Conservation (phyloP, 2,329 filamentous ascomycete species). For the Diplodia mutila region DNA sequence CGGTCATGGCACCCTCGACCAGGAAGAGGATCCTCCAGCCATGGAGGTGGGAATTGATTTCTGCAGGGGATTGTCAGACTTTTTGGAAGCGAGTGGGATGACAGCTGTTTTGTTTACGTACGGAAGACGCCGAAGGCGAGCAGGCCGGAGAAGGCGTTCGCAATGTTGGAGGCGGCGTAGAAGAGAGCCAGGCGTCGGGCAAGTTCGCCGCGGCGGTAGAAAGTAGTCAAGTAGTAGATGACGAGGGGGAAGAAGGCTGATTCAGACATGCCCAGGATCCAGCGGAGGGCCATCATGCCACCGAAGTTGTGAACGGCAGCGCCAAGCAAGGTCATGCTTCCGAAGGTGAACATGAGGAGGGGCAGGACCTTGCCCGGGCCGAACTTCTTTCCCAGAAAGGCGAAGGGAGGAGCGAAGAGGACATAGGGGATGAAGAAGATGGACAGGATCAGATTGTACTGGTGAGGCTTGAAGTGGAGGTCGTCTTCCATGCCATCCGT, state of each 20-base stretch:
- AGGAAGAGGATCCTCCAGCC: slow-evolving; percentile 70
- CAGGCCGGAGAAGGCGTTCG: slow-evolving; percentile 66
- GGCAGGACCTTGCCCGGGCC: slow-evolving; percentile 67
- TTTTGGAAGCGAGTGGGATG: no score
- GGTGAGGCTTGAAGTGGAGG: slow-evolving; percentile 62
- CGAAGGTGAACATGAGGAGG: slow-evolving; percentile 70
- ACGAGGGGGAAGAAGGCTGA: slow-evolving; percentile 72
- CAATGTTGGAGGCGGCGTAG: slow-evolving; percentile 76
- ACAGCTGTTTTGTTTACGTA: neutral
- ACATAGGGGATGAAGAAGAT: slow-evolving; percentile 80
- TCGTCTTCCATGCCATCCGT: slow-evolving; percentile 54
- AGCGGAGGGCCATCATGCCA: slow-evolving; percentile 68
- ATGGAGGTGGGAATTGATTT: slow-evolving; percentile 54
- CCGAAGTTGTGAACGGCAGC: slow-evolving; percentile 63
- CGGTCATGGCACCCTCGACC: slow-evolving; percentile 61
- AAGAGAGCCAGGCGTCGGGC: slow-evolving; percentile 72
- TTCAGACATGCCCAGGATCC: slow-evolving; percentile 67
- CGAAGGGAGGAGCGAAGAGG: slow-evolving; percentile 67
- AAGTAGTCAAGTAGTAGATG: slow-evolving; percentile 63
- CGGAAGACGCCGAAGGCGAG: slow-evolving; percentile 66
- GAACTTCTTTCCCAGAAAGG: slow-evolving; percentile 70
- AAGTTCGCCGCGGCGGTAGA: slow-evolving; percentile 73
- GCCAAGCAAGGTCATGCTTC: slow-evolving; percentile 64
- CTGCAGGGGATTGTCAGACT: slow-evolving; percentile 41
- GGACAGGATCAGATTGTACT: slow-evolving; percentile 71